Conservation (phyloP, 768 basidiomycete genomes). For the Leccinum subgranulosum region DNA sequence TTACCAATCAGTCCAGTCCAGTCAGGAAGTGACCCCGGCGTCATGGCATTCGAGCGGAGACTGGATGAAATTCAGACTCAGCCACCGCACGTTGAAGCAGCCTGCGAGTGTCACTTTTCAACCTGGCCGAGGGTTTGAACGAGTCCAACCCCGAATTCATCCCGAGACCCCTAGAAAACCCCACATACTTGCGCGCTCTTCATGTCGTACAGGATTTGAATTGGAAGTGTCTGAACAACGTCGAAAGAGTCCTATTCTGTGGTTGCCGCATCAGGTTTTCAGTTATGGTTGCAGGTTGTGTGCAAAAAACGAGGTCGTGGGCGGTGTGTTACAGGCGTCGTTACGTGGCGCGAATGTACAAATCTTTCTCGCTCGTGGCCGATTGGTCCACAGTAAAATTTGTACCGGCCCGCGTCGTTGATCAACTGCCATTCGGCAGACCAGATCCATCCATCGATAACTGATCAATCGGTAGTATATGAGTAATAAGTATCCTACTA, state of each 20-base stretch:
- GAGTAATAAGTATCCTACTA: background rate
- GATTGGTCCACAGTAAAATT: conserved; percentile 12
- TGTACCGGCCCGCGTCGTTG: background rate
- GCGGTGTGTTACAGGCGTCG: conserved; percentile 11
- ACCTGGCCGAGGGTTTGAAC: background rate
- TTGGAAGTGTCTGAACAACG: background rate
- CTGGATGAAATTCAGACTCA: background rate
- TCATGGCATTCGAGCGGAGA: conserved; percentile 17
- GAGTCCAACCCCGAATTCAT: background rate
- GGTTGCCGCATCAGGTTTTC: too few relatives aligned
- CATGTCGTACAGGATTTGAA: background rate
- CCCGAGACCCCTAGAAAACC: background rate
- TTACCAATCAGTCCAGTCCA: conserved; percentile 16
- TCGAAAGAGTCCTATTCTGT: too few relatives aligned
- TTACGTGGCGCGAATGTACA: conserved; percentile 9
- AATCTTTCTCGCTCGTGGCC: conserved; percentile 22
- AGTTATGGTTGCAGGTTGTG: background rate
- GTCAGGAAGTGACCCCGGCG: background rate
- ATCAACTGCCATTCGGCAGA: conserved; percentile 11
- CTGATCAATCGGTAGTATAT: background rate
- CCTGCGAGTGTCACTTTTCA: too few relatives aligned
- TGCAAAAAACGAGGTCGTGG: conserved; percentile 8
- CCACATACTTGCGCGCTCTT: background rate
- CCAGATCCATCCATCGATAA: conserved; percentile 14
- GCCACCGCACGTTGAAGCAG: background rate